Base-by-base conservation (phyloP, 116 monocot species). In the Trichopus zeylanicus region DNA sequence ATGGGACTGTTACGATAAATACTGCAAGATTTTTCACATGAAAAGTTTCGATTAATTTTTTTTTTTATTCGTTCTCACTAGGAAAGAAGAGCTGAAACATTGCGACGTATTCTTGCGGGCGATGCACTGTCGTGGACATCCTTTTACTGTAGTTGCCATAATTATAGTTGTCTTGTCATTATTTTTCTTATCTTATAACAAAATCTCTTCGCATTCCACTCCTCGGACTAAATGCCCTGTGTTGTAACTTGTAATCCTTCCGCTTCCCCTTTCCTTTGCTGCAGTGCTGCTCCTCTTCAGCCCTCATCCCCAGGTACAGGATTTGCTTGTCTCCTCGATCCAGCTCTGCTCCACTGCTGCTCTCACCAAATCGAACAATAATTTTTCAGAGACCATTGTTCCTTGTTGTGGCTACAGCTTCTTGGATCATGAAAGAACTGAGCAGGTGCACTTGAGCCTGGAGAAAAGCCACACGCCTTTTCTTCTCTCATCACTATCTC, bases 141-240 rank as follows among this genome's bases (percentile, higher is more conserved):
- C 59, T 75, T 65, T 75, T 65, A 60, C 32, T 69, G 75, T 75
- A 66, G 70, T 62, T 49, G 22, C 20, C 29, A 70, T 60, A 49
- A 66, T 70, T 60, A 61, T 48, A 66, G 34, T 26, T 51, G 29
- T 57, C 52, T 56, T 61, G 42, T 42, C 48, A 11, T 37, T 46
- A 25, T 59, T 37, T 59, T 59, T 57, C 13, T 42, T 49, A 24
- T 49, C 23, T 20, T 21, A 13, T 42, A 42, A 42, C 13, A 59
- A 59, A 59, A 33, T 15, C 34, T 37, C 19, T 33, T 11, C 58
- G 37, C 25, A 59, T 59, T 59, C 37, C 31, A 19, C 24, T 9
- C 42, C 42, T 59, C 58, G 37, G 24, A 35, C 35, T 59, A 59
- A 59, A 33, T 59, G 58, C 58, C 37, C 58, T 35, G 34, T 38